These are phyloP conservation scores for Debaryomyces sp. DNA, from an alignment of 1,139 yeast genomes.

Conservation along the genomic window DNA sequence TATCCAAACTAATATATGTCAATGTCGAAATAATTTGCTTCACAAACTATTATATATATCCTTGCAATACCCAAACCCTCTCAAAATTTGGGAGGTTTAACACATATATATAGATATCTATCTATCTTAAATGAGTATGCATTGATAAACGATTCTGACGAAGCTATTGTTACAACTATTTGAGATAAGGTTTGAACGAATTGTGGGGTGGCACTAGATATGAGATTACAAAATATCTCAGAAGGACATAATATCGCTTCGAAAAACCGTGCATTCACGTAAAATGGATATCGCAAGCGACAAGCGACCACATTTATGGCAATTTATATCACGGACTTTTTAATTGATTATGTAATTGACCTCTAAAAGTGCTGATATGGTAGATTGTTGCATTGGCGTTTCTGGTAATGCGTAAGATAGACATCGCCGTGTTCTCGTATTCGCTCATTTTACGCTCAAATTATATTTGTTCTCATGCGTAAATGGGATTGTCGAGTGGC, in stretches of 20 bases:
- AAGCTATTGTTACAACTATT: neutral
- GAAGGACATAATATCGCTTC: neutral
- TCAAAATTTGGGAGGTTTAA: neutral
- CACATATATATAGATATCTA: neutral
- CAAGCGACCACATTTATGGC: neutral
- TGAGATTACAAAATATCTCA: neutral
- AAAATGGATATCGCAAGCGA: constrained; percentile 2
- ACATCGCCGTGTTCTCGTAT: neutral
- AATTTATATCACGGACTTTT: neutral
- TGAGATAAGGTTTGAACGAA: neutral
- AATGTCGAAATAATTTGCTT: too few relatives aligned
- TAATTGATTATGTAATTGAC: neutral
- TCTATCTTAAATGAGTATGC: neutral
- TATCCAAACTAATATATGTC: neutral
- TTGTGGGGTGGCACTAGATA: neutral
- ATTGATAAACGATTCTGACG: neutral
- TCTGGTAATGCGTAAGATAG: neutral
- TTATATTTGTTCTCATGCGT: neutral
- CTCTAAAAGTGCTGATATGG: neutral
- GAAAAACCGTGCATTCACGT: neutral
- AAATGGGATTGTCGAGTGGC: neutral
- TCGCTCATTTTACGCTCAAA: neutral
- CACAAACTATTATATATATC: too few relatives aligned
- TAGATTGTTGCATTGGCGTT: neutral
- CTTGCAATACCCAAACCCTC: neutral